Evolutionary conservation across 1,284 basidiomycete species (phyloP).

Genomic region (Tilletia caries): DNA sequence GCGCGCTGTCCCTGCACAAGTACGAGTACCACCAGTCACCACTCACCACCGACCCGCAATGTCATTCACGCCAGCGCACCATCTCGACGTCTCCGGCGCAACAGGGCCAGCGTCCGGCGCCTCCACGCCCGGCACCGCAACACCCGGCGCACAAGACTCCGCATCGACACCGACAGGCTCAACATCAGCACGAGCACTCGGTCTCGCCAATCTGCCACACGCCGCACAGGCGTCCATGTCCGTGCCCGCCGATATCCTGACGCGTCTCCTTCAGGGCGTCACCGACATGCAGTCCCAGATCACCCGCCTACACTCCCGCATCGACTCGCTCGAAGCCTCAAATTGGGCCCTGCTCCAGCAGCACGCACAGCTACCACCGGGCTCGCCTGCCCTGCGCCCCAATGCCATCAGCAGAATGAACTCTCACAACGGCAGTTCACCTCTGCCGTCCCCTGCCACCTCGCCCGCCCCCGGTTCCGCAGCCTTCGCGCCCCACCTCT

Average conservation of each 20-base stretch:
- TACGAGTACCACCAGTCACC: too few relatives aligned
- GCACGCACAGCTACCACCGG: conserved; percentile 25
- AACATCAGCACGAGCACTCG: not conserved
- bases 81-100: too few relatives aligned
- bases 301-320: conserved; percentile 12
- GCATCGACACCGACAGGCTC: not conserved
- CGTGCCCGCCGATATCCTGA: conserved; percentile 7
- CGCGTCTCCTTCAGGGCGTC: conserved; percentile 44
- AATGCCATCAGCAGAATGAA: conserved; percentile 1
- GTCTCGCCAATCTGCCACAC: not conserved
- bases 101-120: not conserved
- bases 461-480: not conserved
- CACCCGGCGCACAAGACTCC: too few relatives aligned
- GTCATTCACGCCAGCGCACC: too few relatives aligned
- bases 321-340: conserved; percentile 18
- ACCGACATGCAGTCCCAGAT: conserved; percentile 33
- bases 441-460: conserved; percentile 13
- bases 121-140: conserved; percentile 8
- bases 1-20: too few relatives aligned
- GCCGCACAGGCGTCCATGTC: not conserved
- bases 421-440: not conserved
- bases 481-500: conserved; percentile 17
- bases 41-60: too few relatives aligned
- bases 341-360: conserved; percentile 30
- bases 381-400: conserved; percentile 27